phyloP scores from a whole-genome alignment of 2,329 filamentous ascomycete genomes.

The Paracoccidioides lutzii region DNA sequence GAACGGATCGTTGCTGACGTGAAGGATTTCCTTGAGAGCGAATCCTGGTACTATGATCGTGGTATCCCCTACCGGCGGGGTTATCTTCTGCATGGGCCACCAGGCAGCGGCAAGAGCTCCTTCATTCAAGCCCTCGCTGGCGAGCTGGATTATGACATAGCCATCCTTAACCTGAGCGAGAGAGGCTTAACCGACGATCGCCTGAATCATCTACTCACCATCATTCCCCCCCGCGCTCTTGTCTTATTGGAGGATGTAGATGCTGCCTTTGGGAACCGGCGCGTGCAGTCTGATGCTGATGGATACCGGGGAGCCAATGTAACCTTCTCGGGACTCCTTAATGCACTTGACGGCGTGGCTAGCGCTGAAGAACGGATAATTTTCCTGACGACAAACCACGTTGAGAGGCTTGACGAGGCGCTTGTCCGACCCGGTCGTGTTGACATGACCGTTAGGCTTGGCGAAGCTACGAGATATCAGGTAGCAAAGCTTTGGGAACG shows the following conservation, averaged over 20 bases:
- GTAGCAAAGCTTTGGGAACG: slow-evolving; percentile 82
- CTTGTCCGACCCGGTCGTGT: slow-evolving; percentile 83
- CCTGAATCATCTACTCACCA: slow-evolving; percentile 71
- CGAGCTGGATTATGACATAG: slow-evolving; percentile 83
- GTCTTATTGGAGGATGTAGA: slow-evolving; percentile 83
- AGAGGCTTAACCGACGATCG: slow-evolving; percentile 81
- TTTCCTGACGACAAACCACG: slow-evolving; percentile 89
- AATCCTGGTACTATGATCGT: slow-evolving; percentile 85
- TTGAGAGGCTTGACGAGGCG: slow-evolving; percentile 78
- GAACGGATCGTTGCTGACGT: slow-evolving; percentile 71
- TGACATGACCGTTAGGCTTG: slow-evolving; percentile 83
- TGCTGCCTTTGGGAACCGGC: slow-evolving; percentile 74
- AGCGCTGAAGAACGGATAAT: slow-evolving; percentile 88
- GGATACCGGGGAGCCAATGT: slow-evolving; percentile 80
- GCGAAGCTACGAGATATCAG: slow-evolving; percentile 75
- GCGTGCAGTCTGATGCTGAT: slow-evolving; percentile 56
- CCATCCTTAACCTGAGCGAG: slow-evolving; percentile 83
- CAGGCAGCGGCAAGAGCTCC: slow-evolving; percentile 84
- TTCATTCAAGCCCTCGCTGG: slow-evolving; percentile 93
- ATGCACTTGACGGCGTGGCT: slow-evolving; percentile 79
- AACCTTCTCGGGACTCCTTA: slow-evolving; percentile 83
- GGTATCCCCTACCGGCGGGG: slow-evolving; percentile 86
- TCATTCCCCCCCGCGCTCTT: slow-evolving; percentile 69
- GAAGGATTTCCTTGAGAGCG: slow-evolving; percentile 63
- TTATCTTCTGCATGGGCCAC: slow-evolving; percentile 78